phyloP scores from a whole-genome alignment of 257 asterid genomes.

The Mentha longifolia region DNA sequence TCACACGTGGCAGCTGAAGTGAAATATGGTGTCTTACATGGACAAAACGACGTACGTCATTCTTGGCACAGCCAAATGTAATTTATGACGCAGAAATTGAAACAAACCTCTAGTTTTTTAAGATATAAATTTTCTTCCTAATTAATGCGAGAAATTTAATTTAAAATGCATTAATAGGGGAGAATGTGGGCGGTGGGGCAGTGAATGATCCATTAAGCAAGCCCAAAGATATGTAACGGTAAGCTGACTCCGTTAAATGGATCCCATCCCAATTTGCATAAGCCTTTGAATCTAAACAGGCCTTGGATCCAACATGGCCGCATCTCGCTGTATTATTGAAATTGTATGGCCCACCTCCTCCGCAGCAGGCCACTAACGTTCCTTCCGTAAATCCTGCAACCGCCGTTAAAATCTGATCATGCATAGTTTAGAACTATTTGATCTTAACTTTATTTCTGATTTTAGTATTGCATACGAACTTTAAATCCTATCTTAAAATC shows the following conservation, averaged over 20 bases:
- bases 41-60: too few species aligned
- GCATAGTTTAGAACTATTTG: too few species aligned
- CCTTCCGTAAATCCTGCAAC: conserved; percentile 55
- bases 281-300: conserved; percentile 51
- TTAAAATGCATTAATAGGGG: conserved; percentile 43
- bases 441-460: too few species aligned
- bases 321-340: conserved; percentile 79
- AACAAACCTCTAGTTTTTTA: too few species aligned
- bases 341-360: conserved; percentile 89
- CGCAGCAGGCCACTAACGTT: conserved; percentile 62
- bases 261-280: conserved; percentile 73
- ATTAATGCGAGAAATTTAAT: background rate
- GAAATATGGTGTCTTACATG: too few species aligned
- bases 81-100: too few species aligned
- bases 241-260: conserved; percentile 77
- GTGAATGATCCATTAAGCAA: conserved; percentile 57
- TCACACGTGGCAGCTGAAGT: too few species aligned
- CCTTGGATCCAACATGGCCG: conserved; percentile 68
- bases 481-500: too few species aligned
- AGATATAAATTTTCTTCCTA: too few species aligned
- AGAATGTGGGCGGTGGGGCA: conserved; percentile 52
- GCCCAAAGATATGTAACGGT: conserved; percentile 56
- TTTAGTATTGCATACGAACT: too few species aligned
- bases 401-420: too few species aligned
- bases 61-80: too few species aligned